These are phyloP conservation scores for Hypoxylon cercidicola DNA, from an alignment of 495 filamentous ascomycete genomes.

Conservation along the genomic window DNA sequence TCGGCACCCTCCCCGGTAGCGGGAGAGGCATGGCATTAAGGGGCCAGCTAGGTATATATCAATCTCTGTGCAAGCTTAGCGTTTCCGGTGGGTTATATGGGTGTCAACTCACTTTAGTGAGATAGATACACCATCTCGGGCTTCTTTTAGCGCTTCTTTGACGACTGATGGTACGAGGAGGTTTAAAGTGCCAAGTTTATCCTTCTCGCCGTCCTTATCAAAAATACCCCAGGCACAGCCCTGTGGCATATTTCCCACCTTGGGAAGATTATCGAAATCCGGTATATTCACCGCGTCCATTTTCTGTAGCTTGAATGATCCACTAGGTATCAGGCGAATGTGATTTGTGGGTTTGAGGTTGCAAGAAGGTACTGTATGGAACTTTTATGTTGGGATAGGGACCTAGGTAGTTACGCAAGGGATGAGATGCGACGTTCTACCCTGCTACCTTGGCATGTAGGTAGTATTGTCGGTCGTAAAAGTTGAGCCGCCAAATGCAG, in stretches of 20 bases:
- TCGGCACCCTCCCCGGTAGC: constrained; percentile 61
- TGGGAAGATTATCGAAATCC: constrained; percentile 68
- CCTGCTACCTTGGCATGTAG: not conserved
- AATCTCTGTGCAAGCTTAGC: too few relatives aligned
- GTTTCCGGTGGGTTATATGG: too few relatives aligned
- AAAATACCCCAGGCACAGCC: constrained; percentile 75
- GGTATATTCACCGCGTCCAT: constrained; percentile 47
- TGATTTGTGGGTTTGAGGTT: too few relatives aligned
- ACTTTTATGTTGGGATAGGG: too few relatives aligned
- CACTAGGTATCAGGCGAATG: too few relatives aligned
- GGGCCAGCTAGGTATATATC: constrained; percentile 52
- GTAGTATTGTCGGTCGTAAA: not conserved
- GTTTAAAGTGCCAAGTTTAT: constrained; percentile 68
- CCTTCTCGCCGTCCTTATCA: constrained; percentile 69
- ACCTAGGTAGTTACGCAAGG: too few relatives aligned
- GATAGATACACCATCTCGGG: constrained; percentile 64
- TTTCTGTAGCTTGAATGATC: not conserved
- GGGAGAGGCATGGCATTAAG: constrained; percentile 59
- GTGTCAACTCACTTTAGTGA: constrained; percentile 64
- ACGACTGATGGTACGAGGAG: constrained; percentile 66
- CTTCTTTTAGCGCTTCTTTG: constrained; percentile 61
- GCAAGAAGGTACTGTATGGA: too few relatives aligned
- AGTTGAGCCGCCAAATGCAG: not conserved
- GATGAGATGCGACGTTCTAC: not conserved
- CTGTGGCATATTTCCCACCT: constrained; percentile 68